phyloP scores from a whole-genome alignment of 345 rosid genomes.

The Punica granatum region DNA sequence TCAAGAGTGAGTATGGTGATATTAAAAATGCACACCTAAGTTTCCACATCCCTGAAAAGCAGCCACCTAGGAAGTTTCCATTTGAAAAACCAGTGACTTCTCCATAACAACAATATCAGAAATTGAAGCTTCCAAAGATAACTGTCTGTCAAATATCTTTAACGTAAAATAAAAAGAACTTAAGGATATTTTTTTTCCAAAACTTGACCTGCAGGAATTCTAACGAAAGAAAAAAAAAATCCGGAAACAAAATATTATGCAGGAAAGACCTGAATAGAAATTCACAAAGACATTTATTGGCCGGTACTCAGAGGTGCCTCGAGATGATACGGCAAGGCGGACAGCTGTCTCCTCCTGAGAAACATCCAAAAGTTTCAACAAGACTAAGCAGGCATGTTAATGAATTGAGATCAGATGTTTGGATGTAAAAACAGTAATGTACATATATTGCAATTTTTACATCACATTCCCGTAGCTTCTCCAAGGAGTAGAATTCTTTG shows the following conservation, averaged over 20 bases:
- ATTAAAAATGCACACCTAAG: neutral
- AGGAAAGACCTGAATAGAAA: conserved; percentile 57
- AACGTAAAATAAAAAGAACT: too few species aligned
- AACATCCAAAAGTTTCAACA: neutral
- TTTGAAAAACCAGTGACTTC: neutral
- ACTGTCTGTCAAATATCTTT: neutral
- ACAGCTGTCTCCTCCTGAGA: conserved; percentile 75
- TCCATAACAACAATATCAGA: neutral
- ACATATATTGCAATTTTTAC: neutral
- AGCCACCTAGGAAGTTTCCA: neutral
- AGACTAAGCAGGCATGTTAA: neutral
- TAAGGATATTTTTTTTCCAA: neutral
- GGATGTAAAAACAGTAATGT: neutral
- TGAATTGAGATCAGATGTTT: neutral
- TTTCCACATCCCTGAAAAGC: neutral
- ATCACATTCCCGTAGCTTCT: neutral
- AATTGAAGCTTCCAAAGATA: neutral
- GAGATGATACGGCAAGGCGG: conserved; percentile 55
- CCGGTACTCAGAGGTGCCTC: conserved; percentile 63
- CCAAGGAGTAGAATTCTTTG: neutral
- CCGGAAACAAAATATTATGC: neutral
- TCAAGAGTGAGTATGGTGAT: neutral
- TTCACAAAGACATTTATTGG: conserved; percentile 69
- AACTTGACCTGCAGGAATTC: neutral
- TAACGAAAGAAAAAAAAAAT: neutral